Percentiles rank a stretch among this genome's conserved stretches.
These are phyloP conservation scores for Fraxinus angustifolia DNA, from an alignment of 305 asterid genomes.

Conservation along the genomic window DNA sequence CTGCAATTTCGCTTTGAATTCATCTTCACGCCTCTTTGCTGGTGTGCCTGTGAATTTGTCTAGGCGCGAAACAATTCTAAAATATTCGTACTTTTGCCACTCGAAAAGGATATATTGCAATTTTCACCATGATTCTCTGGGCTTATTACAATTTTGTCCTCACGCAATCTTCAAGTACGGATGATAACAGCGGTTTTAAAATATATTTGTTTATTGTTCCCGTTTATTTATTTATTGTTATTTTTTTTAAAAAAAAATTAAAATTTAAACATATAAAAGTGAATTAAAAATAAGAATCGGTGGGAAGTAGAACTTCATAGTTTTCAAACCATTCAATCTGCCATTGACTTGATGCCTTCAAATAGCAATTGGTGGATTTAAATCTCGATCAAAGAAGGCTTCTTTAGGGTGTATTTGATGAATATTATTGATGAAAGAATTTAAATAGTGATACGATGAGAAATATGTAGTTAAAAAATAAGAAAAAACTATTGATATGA, in stretches of 20 bases:
- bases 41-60: neutral
- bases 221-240: too few species aligned
- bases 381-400: conserved; percentile 41
- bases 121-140: neutral
- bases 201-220: too few species aligned
- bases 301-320: too few species aligned
- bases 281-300: too few species aligned
- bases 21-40: conserved; percentile 26
- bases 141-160: neutral
- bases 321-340: conserved; percentile 36
- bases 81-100: neutral
- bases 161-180: neutral
- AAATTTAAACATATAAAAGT: too few species aligned
- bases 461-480: too few species aligned
- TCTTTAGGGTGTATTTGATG: neutral
- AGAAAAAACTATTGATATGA: too few species aligned
- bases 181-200: neutral
- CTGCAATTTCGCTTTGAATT: conserved; percentile 28
- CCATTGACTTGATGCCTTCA: conserved; percentile 45
- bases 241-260: too few species aligned
- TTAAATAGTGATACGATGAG: too few species aligned
- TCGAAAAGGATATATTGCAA: neutral
- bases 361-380: conserved; percentile 34
- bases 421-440: too few species aligned
- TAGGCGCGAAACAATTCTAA: neutral